Conservation (phyloP, 345 rosid species). For the Linum trigynum region DNA sequence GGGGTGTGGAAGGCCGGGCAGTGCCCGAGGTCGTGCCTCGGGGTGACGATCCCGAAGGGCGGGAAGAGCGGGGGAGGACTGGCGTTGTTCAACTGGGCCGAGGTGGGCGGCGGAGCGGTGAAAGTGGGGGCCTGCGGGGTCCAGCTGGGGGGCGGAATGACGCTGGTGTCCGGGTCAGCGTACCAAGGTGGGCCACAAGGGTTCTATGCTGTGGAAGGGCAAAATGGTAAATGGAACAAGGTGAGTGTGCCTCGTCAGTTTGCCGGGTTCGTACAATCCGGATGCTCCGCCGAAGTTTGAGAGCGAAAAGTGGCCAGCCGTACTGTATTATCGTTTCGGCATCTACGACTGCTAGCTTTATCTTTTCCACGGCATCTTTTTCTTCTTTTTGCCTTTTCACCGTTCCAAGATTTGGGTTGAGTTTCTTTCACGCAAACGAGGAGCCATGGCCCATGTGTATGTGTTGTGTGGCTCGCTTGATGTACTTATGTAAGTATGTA, state of each 20-base stretch:
- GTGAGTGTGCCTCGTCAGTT: slow-evolving; percentile 30
- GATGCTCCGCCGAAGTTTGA: slow-evolving; percentile 50
- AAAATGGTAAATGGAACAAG: slow-evolving; percentile 30
- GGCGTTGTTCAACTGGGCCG: slow-evolving; percentile 6
- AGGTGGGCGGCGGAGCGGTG: slow-evolving; percentile 11
- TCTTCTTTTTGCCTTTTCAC: too few relatives aligned
- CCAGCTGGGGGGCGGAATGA: slow-evolving; percentile 17
- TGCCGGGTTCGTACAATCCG: slow-evolving; percentile 45
- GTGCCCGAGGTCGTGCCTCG: slow-evolving; percentile 27
- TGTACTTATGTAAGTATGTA: too few relatives aligned
- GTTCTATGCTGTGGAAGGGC: slow-evolving; percentile 27
- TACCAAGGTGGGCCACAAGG: slow-evolving; percentile 41
- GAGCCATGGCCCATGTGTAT: too few relatives aligned
- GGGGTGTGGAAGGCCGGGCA: slow-evolving; percentile 37
- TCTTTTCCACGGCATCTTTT: too few relatives aligned
- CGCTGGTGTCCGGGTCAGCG: slow-evolving; percentile 39
- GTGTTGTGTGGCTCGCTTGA: too few relatives aligned
- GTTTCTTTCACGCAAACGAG: too few relatives aligned
- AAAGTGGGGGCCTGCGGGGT: slow-evolving; percentile 36
- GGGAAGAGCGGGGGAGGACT: background rate
- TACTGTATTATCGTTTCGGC: too few relatives aligned
- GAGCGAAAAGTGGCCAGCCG: too few relatives aligned
- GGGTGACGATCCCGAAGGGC: slow-evolving; percentile 1
- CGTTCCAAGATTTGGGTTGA: too few relatives aligned
- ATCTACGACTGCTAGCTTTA: too few relatives aligned